These are phyloP conservation scores for Colletotrichum truncatum DNA, from an alignment of 2,329 filamentous ascomycete species.

Conservation along the genomic window DNA sequence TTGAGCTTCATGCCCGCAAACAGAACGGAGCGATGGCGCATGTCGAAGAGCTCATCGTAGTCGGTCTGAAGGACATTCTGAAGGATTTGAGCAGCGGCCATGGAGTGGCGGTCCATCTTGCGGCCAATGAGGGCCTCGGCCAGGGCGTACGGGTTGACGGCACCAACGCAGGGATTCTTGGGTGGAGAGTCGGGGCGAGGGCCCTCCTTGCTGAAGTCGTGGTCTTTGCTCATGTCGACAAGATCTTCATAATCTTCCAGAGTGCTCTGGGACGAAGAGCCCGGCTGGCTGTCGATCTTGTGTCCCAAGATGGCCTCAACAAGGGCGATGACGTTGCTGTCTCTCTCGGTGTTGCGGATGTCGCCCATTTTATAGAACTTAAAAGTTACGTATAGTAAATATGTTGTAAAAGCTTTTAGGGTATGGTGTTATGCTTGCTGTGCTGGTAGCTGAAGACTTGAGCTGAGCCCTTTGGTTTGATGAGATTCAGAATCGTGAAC, in stretches of 20 bases:
- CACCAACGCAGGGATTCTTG: constrained; percentile 48
- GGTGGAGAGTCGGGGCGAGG: constrained; percentile 46
- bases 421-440: constrained; percentile 2
- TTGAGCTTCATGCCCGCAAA: constrained; percentile 52
- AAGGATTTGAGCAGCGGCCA: constrained; percentile 44
- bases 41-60: constrained; percentile 57
- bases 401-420: constrained; percentile 17
- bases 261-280: constrained; percentile 36
- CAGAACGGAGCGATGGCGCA: constrained; percentile 52
- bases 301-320: constrained; percentile 49
- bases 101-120: constrained; percentile 47
- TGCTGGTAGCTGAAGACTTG: background rate
- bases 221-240: constrained; percentile 38
- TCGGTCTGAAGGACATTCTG: constrained; percentile 54
- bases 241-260: constrained; percentile 45
- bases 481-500: accelerated
- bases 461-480: background rate
- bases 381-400: constrained; percentile 25
- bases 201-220: constrained; percentile 33
- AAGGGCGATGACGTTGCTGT: constrained; percentile 36
- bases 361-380: constrained; percentile 31
- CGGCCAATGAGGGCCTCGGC: constrained; percentile 53
- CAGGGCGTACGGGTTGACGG: constrained; percentile 54
- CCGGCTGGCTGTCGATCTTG: constrained; percentile 38
- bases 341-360: constrained; percentile 23